phyloP scores from a whole-genome alignment of 1,284 basidiomycete species.

The Apiotrichum veenhuisii region DNA sequence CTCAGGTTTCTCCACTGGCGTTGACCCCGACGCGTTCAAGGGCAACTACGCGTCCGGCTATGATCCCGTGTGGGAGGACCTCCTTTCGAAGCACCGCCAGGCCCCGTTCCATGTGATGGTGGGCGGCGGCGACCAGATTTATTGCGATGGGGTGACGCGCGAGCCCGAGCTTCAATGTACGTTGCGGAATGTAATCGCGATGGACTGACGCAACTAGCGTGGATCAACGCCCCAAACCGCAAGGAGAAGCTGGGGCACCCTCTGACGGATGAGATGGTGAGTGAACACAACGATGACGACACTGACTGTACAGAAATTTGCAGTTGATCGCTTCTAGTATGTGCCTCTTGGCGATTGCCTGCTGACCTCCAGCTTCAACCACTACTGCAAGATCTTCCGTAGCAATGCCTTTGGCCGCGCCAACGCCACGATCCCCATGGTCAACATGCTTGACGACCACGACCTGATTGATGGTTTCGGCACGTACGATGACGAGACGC shows the following conservation, averaged over 20 bases:
- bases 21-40: constrained; percentile 50
- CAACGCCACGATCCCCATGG: constrained; percentile 78
- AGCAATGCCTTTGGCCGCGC: constrained; percentile 87
- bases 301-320: constrained; percentile 42
- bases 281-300: constrained; percentile 10
- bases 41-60: constrained; percentile 61
- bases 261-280: constrained; percentile 68
- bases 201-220: constrained; percentile 58
- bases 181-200: not conserved
- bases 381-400: constrained; percentile 83
- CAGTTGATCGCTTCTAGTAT: constrained; percentile 70
- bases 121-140: constrained; percentile 52
- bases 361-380: constrained; percentile 60
- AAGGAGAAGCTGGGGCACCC: constrained; percentile 62
- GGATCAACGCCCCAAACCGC: constrained; percentile 67
- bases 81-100: constrained; percentile 73
- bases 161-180: constrained; percentile 52
- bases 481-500: constrained; percentile 71
- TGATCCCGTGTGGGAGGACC: constrained; percentile 89
- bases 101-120: constrained; percentile 72
- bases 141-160: constrained; percentile 51
- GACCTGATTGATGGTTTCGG: constrained; percentile 84
- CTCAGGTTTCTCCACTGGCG: constrained; percentile 53
- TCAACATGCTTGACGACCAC: constrained; percentile 61
- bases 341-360: not conserved